Conservation (phyloP, 2,329 filamentous ascomycete species). For the Ophiostoma montium region DNA sequence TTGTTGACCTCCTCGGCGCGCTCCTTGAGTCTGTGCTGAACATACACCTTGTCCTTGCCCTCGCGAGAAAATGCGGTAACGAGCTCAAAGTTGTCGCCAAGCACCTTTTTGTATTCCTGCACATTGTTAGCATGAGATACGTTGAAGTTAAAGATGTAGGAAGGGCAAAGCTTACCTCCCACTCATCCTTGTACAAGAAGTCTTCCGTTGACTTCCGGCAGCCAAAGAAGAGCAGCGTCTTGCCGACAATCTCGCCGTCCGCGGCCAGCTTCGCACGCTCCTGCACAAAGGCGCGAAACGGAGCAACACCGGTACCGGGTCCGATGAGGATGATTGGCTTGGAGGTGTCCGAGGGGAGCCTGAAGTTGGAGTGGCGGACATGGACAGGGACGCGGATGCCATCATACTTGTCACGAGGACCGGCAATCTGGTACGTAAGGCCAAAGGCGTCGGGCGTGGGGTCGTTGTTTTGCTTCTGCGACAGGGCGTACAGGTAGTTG, state of each 20-base stretch:
- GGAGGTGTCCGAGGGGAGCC: constrained; percentile 85
- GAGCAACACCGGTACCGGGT: constrained; percentile 89
- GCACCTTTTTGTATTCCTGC: constrained; percentile 60
- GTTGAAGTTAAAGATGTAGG: background rate
- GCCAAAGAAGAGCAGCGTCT: constrained; percentile 86
- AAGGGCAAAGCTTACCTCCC: constrained; percentile 53
- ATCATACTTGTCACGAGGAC: constrained; percentile 93
- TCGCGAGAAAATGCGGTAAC: constrained; percentile 95
- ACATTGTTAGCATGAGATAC: constrained; percentile 23
- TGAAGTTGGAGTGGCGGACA: constrained; percentile 97
- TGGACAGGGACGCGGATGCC: constrained; percentile 91
- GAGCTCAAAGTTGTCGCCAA: constrained; percentile 82
- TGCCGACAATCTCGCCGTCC: constrained; percentile 69
- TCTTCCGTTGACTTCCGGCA: constrained; percentile 82
- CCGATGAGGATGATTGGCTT: constrained; percentile 95
- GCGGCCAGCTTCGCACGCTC: constrained; percentile 76
- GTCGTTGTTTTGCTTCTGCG: constrained; percentile 92
- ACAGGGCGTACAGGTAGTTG: constrained; percentile 88
- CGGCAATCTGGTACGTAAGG: constrained; percentile 71
- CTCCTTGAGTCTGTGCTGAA: constrained; percentile 85
- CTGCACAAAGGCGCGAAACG: constrained; percentile 90
- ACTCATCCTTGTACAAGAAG: constrained; percentile 84
- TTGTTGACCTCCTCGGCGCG: constrained; percentile 73
- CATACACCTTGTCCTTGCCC: constrained; percentile 77
- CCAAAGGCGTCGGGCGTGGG: constrained; percentile 69